Conservation (phyloP, 2,329 filamentous ascomycete species). For the Coniochaeta sp. region DNA sequence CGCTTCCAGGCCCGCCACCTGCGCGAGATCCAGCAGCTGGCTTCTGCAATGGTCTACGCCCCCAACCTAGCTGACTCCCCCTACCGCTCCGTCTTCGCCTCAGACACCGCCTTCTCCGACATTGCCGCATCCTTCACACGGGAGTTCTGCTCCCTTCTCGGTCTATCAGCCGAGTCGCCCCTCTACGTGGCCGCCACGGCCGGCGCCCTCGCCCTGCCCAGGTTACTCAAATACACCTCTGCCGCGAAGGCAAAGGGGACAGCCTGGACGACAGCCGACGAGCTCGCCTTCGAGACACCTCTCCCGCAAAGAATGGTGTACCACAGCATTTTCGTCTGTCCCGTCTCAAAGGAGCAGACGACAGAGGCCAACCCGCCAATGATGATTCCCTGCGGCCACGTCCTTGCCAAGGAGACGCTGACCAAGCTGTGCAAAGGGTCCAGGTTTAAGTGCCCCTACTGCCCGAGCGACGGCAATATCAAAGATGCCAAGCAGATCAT, state of each 20-base stretch:
- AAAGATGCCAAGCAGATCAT: slow-evolving; percentile 70
- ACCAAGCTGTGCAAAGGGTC: slow-evolving; percentile 70
- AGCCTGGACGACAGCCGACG: slow-evolving; percentile 88
- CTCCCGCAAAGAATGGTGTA: slow-evolving; percentile 60
- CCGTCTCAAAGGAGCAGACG: slow-evolving; percentile 92
- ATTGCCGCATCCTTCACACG: slow-evolving; percentile 81
- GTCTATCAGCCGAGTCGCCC: slow-evolving; percentile 83
- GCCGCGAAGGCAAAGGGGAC: slow-evolving; percentile 86
- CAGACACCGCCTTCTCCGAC: slow-evolving; percentile 57
- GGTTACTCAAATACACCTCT: slow-evolving; percentile 76
- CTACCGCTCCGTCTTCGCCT: slow-evolving; percentile 72
- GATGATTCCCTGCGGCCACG: slow-evolving; percentile 94
- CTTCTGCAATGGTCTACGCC: slow-evolving; percentile 71
- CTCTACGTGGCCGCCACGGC: slow-evolving; percentile 90
- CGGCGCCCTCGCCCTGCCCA: slow-evolving; percentile 83
- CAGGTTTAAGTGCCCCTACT: slow-evolving; percentile 94
- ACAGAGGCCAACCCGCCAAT: slow-evolving; percentile 91
- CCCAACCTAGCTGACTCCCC: slow-evolving; percentile 70
- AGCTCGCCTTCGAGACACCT: slow-evolving; percentile 72
- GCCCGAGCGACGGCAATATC: slow-evolving; percentile 72
- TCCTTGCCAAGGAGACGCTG: slow-evolving; percentile 79
- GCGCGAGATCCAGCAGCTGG: slow-evolving; percentile 72
- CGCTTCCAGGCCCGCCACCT: slow-evolving; percentile 69
- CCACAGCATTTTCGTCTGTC: slow-evolving; percentile 96
- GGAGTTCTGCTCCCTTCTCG: slow-evolving; percentile 89